phyloP scores from a whole-genome alignment of 2,329 filamentous ascomycete species.

The Leptographium radiaticola region DNA sequence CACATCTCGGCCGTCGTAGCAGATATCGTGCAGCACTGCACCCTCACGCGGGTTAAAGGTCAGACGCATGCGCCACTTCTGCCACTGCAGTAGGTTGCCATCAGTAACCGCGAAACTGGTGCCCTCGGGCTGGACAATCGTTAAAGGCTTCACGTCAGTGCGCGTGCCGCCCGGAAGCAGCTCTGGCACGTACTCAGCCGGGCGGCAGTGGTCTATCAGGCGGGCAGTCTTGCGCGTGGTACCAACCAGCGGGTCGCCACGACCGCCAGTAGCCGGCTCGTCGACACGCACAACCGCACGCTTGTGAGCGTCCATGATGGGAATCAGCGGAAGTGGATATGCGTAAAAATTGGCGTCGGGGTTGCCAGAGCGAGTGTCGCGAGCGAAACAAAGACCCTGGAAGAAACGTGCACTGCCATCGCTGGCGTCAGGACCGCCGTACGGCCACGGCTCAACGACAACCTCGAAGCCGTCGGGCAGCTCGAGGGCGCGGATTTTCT shows the following conservation, averaged over 20 bases:
- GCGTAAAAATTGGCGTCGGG: conserved; percentile 43
- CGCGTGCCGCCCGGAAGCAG: conserved; percentile 20
- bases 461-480: conserved; percentile 30
- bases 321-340: conserved; percentile 38
- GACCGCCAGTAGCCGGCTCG: conserved; percentile 14
- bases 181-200: conserved; percentile 20
- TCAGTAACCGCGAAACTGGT: conserved; percentile 36
- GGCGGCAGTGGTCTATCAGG: conserved; percentile 19
- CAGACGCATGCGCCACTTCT: conserved; percentile 58
- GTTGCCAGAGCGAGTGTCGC: conserved; percentile 15
- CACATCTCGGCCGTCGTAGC: conserved; percentile 50
- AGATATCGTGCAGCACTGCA: conserved; percentile 55
- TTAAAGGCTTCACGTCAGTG: conserved; percentile 41
- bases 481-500: conserved; percentile 27
- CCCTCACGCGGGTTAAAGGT: conserved; percentile 47
- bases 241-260: background rate
- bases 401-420: background rate
- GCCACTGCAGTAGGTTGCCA: conserved; percentile 39
- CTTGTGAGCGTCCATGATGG: conserved; percentile 35
- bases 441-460: conserved; percentile 41
- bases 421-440: conserved; percentile 13
- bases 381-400: conserved; percentile 20
- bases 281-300: conserved; percentile 27
- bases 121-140: conserved; percentile 9
- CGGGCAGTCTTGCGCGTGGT: conserved; percentile 20